Evolutionary conservation across 192 early-diverging fungal species (phyloP).

Genomic region (Chytriomyces hyalinus): DNA sequence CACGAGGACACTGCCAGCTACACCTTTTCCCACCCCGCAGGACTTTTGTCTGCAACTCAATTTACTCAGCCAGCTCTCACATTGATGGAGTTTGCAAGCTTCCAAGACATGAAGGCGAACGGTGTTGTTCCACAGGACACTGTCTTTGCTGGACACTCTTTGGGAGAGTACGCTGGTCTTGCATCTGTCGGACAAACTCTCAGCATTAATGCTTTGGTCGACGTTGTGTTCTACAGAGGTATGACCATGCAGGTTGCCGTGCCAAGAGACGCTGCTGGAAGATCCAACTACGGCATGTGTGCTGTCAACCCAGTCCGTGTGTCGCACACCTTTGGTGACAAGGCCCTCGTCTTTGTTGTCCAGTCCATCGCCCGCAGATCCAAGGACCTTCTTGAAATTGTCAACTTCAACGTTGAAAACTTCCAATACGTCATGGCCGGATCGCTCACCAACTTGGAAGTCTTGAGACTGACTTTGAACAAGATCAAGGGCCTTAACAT

Average conservation of each 20-base stretch:
- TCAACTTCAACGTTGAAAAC: constrained; percentile 98
- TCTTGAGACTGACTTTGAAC: constrained; percentile 83
- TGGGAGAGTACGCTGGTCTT: constrained; percentile 94
- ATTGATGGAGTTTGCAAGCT: constrained; percentile 88
- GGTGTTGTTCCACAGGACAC: constrained; percentile 84
- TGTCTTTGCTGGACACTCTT: constrained; percentile 84
- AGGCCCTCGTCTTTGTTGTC: constrained; percentile 82
- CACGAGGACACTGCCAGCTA: constrained; percentile 69
- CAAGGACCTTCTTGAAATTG: constrained; percentile 85
- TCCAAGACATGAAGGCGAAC: constrained; percentile 87
- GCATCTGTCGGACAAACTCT: constrained; percentile 87
- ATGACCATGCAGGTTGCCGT: constrained; percentile 99
- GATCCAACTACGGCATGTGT: constrained; percentile 94
- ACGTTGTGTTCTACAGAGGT: constrained; percentile 95
- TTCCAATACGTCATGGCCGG: constrained; percentile 96
- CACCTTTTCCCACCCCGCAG: constrained; percentile 84
- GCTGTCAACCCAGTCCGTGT: constrained; percentile 93
- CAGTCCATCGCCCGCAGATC: constrained; percentile 79
- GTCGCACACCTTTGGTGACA: constrained; percentile 81
- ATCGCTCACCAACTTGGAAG: constrained; percentile 79
- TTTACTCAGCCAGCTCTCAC: constrained; percentile 94
- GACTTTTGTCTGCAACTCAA: constrained; percentile 91
- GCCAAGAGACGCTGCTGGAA: constrained; percentile 71
- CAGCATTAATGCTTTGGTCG: constrained; percentile 81
- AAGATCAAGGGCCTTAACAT: constrained; percentile 85